These are phyloP conservation scores for Thelephora terrestris DNA, from an alignment of 1,284 basidiomycete species.

Conservation along the genomic window DNA sequence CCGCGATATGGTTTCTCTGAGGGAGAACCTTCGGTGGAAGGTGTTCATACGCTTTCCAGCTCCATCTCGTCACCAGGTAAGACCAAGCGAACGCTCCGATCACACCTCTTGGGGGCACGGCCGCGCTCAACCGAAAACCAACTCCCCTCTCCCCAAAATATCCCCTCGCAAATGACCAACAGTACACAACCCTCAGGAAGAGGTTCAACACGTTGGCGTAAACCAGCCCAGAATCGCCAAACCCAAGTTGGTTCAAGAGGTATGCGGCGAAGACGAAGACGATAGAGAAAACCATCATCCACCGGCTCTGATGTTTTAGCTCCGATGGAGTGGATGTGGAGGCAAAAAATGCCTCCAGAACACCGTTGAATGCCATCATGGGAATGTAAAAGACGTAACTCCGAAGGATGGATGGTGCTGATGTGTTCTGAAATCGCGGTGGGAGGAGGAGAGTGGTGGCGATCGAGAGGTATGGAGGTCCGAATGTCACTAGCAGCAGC, in stretches of 20 bases:
- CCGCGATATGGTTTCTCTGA: constrained; percentile 20
- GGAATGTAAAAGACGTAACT: constrained; percentile 85
- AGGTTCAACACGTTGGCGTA: constrained; percentile 68
- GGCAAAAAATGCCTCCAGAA: constrained; percentile 82
- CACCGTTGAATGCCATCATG: constrained; percentile 79
- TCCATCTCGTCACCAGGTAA: constrained; percentile 19
- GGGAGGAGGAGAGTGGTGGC: constrained; percentile 67
- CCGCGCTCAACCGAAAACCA: constrained; percentile 10
- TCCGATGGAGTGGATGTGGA: constrained; percentile 61
- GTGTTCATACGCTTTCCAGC: constrained; percentile 12
- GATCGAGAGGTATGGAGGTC: constrained; percentile 62
- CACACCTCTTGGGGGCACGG: constrained; percentile 19
- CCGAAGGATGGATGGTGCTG: constrained; percentile 62
- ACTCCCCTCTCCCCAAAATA: constrained; percentile 18
- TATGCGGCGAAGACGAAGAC: constrained; percentile 48
- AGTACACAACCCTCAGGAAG: constrained; percentile 46
- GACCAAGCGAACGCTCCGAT: constrained; percentile 18
- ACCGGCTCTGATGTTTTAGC: constrained; percentile 54
- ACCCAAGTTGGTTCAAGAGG: constrained; percentile 33
- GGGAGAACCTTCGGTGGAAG: constrained; percentile 13
- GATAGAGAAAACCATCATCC: constrained; percentile 61
- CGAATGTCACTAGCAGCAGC: constrained; percentile 65
- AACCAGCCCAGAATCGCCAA: constrained; percentile 65
- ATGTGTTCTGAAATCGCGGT: constrained; percentile 55
- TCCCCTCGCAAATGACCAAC: constrained; percentile 22